Evolutionary conservation across 805 yeast genomes (phyloP).

Genomic region (Lachancea sp.): DNA sequence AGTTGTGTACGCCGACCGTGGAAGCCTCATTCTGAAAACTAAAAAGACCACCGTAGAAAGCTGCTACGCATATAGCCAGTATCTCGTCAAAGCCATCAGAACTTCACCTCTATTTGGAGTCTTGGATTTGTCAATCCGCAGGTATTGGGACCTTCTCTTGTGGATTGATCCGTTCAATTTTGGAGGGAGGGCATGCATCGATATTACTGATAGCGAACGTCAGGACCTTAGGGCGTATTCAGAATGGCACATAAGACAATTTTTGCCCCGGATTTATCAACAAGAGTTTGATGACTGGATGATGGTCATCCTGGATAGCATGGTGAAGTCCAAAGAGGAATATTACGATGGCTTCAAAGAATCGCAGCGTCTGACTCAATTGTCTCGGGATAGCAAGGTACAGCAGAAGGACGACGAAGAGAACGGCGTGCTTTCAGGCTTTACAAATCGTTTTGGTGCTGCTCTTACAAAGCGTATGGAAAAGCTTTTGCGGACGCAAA

Average conservation of each 20-base stretch:
- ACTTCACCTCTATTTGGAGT: conserved; percentile 77
- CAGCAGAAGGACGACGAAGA: conserved; percentile 30
- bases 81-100: conserved; percentile 68
- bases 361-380: conserved; percentile 64
- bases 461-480: conserved; percentile 63
- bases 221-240: conserved; percentile 40
- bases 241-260: conserved; percentile 74
- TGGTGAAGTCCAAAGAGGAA: conserved; percentile 47
- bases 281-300: conserved; percentile 88
- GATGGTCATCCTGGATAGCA: conserved; percentile 62
- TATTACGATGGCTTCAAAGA: conserved; percentile 29
- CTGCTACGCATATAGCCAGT: conserved; percentile 86
- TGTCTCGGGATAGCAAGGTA: conserved; percentile 46
- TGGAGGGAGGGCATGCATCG: conserved; percentile 58
- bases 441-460: conserved; percentile 50
- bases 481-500: conserved; percentile 61
- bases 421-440: conserved; percentile 38
- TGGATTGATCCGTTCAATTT: conserved; percentile 94
- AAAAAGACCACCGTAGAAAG: conserved; percentile 72
- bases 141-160: conserved; percentile 86
- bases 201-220: conserved; percentile 32
- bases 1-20: conserved; percentile 74
- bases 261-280: conserved; percentile 67
- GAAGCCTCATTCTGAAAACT: conserved; percentile 66
- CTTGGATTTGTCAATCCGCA: conserved; percentile 63